Base-by-base conservation (phyloP, 208 protist species). In the Naegleria gruberi region DNA sequence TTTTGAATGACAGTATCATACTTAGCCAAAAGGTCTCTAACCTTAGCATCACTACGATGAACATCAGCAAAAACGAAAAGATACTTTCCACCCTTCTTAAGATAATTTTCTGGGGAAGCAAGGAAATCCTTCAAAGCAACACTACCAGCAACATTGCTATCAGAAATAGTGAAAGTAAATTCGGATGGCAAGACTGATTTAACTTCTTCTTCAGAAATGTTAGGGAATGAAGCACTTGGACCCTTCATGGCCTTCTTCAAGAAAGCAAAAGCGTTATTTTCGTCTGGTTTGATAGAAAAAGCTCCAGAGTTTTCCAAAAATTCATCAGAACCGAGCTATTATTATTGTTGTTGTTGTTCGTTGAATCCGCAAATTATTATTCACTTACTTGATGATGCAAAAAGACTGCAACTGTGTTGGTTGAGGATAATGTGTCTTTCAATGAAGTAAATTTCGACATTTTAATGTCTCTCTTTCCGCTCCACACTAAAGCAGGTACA, bases 331-430 rank as follows among this genome's bases (percentile, higher is more conserved):
- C 65, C 26, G 19, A 77, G n/a, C 65, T 77, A 77, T 15, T 37
- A n/a, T 37, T 37, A 26, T 37, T 77, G 6, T n/a, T 77, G 17
- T 37, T 37, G 26, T 77, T 77, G 17, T 77, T 77, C 6, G 30
- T 37, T 37, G n/a, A n/a, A n/a, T n/a, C n/a, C n/a, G n/a, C n/a
- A n/a, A n/a, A n/a, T n/a, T n/a, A n/a, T n/a, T n/a, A n/a, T n/a
- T n/a, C 34, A 77, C 65, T 77, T 77, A 77, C 65, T n/a, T 77
- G 65, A 77, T 77, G 65, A 77, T 77, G 65, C 8, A 77, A 77
- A 37, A 77, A 77, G 34, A 77, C 65, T 19, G 30, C 65, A 2
- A 77, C 17, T 15, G 65, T 77, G 10, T 12, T 37, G 19, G 65
- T 30, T 65, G 15, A 10, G 30, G 51, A 65, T 65, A 65, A 77